Evolutionary conservation across 2,329 filamentous ascomycete genomes (phyloP), one percentile per base, ranked within the genome.

Genomic region (Epichloe sibirici): DNA sequence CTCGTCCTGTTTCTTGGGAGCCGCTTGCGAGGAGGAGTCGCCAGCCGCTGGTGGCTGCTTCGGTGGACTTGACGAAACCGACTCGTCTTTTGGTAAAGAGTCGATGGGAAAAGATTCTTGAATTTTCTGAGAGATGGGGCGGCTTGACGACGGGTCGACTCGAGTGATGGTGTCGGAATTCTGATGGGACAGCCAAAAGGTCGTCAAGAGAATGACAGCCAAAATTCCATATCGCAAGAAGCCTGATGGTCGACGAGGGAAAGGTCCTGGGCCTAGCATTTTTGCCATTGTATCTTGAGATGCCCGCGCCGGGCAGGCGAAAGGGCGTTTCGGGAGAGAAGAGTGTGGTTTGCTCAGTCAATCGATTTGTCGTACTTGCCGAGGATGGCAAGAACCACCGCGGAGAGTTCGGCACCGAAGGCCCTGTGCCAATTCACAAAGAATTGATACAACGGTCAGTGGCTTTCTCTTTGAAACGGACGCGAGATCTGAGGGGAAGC

Each of bases 201-300:
- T 57, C 35, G 64, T 58, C 35, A 70, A 44, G 15, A 74, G 42
- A 39, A 74, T 51, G 39, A 64, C 48, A 51, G 65, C 64, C n/a
- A 72, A 59, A 40, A 72, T 53, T 31, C 64, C 57, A 53, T 71
- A 74, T 51, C 71, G 71, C 28, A 73, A 53, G 51, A 74, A 63
- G 58, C 72, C 68, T 48, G 71, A 71, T 8, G 66, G 68, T 38
- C 57, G 50, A 25, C 52, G 52, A 37, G 49, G 44, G 21, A 57
- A 54, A 2, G 56, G 51, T 40, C 45, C 49, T n/a, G 50, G 34
- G 12, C 48, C 44, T 9, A 55, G 47, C 39, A 57, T 50, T 42
- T 57, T 57, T 34, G 45, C 47, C 54, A 57, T 58, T 34, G 4
- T 42, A 9, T 37, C 37, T n/a, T 17, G 12, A 21, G 42, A 23